Percentiles rank a stretch among this genome's conserved stretches.
These are phyloP conservation scores for Ophiosphaerella korrae DNA, from an alignment of 2,329 filamentous ascomycete species.

Conservation along the genomic window DNA sequence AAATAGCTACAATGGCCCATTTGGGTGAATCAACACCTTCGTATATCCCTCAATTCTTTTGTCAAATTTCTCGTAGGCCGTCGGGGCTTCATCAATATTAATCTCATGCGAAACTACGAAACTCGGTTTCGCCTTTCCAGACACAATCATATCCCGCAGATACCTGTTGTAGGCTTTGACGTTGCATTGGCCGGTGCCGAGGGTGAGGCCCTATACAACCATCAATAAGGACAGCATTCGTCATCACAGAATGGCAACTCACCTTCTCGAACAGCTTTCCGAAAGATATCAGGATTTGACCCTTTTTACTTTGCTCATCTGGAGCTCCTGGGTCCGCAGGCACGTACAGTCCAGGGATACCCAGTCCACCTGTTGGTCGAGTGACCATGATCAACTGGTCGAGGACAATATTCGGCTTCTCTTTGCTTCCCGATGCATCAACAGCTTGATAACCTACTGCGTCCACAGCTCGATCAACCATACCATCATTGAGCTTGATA, in stretches of 20 bases:
- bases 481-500: slow-evolving; percentile 61
- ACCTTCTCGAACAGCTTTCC: slow-evolving; percentile 73
- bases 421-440: slow-evolving; percentile 58
- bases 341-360: slow-evolving; percentile 62
- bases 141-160: slow-evolving; percentile 67
- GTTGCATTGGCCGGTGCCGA: slow-evolving; percentile 70
- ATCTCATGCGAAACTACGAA: slow-evolving; percentile 72
- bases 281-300: slow-evolving; percentile 67
- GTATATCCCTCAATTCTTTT: slow-evolving; percentile 69
- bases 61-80: slow-evolving; percentile 70
- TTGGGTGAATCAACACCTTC: slow-evolving; percentile 71
- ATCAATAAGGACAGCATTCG: slow-evolving; percentile 6
- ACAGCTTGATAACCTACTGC: slow-evolving; percentile 70
- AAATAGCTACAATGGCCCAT: slow-evolving; percentile 50
- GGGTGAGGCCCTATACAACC: slow-evolving; percentile 57
- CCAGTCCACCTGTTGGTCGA: slow-evolving; percentile 64
- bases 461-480: slow-evolving; percentile 69
- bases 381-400: slow-evolving; percentile 69
- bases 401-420: slow-evolving; percentile 66
- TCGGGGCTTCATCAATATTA: slow-evolving; percentile 63
- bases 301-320: slow-evolving; percentile 64
- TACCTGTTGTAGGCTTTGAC: slow-evolving; percentile 72
- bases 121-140: slow-evolving; percentile 67
- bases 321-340: slow-evolving; percentile 66
- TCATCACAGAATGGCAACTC: slow-evolving; percentile 6